Evolutionary conservation across 2,329 filamentous ascomycete genomes (phyloP), one percentile per base, ranked within the genome.

Genomic region (Leptographium flavum): DNA sequence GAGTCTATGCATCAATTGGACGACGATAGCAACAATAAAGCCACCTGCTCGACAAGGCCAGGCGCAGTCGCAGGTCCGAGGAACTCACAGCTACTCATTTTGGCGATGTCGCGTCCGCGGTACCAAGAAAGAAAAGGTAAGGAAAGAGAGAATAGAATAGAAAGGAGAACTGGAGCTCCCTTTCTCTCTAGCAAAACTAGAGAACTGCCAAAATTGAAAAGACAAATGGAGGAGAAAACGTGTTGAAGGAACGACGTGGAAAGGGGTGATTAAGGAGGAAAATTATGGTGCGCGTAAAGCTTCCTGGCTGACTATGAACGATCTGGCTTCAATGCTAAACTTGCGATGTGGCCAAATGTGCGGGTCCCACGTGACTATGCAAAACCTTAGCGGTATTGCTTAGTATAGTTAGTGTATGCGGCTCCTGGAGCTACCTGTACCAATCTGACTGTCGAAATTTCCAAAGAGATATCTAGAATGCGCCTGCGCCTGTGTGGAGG

Each of bases 31-130:
- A 10, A 19, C 8, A 13, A 21, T 9, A 28, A 27, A 4, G 25
- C 28, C 40, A 49, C 23, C 46, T 38, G 43, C 41, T 14, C 22
- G 19, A 14, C 22, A 11, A 17, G 15, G 14, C 10, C 11, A 14
- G 27, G 23, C 2, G 17, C 13, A 30, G 9, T 10, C 10, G 19
- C 28, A 6, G 10, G 7, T 7, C 21, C 10, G n/a, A 11, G 31
- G 19, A 27, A 60, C 61, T 62, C 57, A 63, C 60, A 52, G 54
- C 58, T 63, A 51, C 60, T 63, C 61, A 64, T 58, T 39, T 47
- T 60, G 51, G 44, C 50, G 50, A 46, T 45, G n/a, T 52, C 45
- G 19, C 32, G 19, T 15, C 42, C n/a, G 42, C 21, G 19, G 30
- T 7, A 10, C 21, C 17, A 7, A 38, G 31, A 36, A 33, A 38